Evolutionary conservation across 768 basidiomycete genomes (phyloP).

Genomic region (Mycena alexandri): DNA sequence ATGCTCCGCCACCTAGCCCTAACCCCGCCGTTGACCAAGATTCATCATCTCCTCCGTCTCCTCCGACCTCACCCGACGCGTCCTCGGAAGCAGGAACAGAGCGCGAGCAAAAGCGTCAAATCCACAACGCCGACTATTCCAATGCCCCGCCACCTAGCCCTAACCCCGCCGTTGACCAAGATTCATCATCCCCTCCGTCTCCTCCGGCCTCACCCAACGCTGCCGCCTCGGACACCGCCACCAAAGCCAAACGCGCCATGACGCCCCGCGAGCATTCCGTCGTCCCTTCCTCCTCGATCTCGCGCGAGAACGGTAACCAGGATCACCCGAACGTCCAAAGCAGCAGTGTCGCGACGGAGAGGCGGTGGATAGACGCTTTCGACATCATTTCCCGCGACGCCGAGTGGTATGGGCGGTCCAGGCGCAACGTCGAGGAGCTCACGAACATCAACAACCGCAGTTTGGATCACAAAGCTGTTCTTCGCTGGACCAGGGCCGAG

Average conservation of each 20-base stretch:
- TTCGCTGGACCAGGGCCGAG: slow-evolving; percentile 28
- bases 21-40: slow-evolving; percentile 14
- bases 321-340: not conserved
- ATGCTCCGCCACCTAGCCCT: slow-evolving; percentile 16
- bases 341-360: not conserved
- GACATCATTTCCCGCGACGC: not conserved
- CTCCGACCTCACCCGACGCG: slow-evolving; percentile 4
- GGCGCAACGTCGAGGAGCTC: slow-evolving; percentile 28
- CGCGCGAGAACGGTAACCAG: not conserved
- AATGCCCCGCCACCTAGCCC: slow-evolving; percentile 19
- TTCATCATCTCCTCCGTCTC: not conserved
- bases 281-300: not conserved
- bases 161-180: slow-evolving; percentile 12
- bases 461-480: slow-evolving; percentile 23
- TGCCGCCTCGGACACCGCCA: no score
- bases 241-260: slow-evolving; percentile 21
- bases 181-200: not conserved
- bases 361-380: not conserved
- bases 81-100: no score
- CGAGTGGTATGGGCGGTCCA: slow-evolving; percentile 15
- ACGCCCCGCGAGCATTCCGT: not conserved
- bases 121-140: slow-evolving; percentile 37
- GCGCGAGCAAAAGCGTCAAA: slow-evolving; percentile 22
- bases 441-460: slow-evolving; percentile 26
- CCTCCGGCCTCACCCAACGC: slow-evolving; percentile 5